Conservation (phyloP, 2,329 filamentous ascomycete genomes). For the Blastomyces parvus region DNA sequence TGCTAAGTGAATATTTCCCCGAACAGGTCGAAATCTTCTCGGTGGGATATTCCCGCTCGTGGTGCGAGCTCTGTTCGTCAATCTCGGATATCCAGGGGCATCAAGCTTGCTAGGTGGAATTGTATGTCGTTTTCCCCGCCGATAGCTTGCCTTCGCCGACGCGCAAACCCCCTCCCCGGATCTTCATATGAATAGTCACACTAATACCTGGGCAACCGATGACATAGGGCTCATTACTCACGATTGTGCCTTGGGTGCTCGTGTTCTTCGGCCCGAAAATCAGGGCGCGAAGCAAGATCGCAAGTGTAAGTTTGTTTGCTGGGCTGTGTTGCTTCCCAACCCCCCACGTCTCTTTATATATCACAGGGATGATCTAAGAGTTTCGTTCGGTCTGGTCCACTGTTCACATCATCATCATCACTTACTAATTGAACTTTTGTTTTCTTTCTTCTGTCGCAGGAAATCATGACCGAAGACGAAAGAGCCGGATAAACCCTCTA, state of each 20-base stretch:
- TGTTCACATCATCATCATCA: neutral
- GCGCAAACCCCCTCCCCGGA: neutral
- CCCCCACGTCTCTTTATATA: neutral
- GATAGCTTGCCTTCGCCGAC: too few species aligned
- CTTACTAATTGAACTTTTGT: constrained; percentile 2
- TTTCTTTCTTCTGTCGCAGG: constrained; percentile 6
- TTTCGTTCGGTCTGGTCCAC: neutral
- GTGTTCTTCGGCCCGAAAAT: constrained; percentile 70
- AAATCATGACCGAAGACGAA: constrained; percentile 12
- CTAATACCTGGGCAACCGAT: constrained; percentile 1
- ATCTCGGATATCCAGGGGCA: constrained; percentile 60
- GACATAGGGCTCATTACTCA: constrained; percentile 48
- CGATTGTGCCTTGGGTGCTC: constrained; percentile 78
- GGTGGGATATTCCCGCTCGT: constrained; percentile 74
- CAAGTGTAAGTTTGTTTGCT: constrained; percentile 41
- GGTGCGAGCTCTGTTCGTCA: constrained; percentile 61
- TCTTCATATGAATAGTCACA: neutral
- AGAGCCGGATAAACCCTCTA: neutral
- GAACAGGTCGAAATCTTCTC: constrained; percentile 59
- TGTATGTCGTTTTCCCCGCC: constrained; percentile 30
- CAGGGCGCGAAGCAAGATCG: constrained; percentile 65
- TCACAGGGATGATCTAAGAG: neutral
- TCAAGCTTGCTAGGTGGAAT: constrained; percentile 69
- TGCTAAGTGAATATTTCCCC: neutral
- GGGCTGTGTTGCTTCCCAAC: constrained; percentile 13